Conservation (phyloP, 345 rosid species). For the Raphanus sativus region DNA sequence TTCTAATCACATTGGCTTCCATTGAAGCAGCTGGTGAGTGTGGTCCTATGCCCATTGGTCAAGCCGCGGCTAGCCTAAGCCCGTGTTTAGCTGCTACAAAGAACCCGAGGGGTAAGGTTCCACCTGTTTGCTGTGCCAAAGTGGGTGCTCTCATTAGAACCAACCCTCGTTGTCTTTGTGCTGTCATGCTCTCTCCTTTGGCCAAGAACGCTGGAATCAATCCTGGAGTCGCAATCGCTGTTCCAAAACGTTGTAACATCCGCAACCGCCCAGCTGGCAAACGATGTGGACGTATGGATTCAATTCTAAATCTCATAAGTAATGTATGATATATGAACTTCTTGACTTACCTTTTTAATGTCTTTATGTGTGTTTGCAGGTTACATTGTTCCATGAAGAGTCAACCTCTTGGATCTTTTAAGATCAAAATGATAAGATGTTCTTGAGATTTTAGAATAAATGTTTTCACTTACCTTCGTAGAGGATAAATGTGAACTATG, state of each 20-base stretch:
- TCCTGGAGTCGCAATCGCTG: conserved; percentile 67
- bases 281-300: conserved; percentile 75
- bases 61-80: conserved; percentile 69
- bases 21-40: conserved; percentile 63
- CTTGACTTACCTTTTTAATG: neutral
- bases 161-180: conserved; percentile 76
- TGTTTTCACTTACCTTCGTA: conserved; percentile 29
- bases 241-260: conserved; percentile 85
- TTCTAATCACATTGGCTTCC: conserved; percentile 32
- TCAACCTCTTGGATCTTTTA: neutral
- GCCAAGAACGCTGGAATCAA: conserved; percentile 78
- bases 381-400: conserved; percentile 33
- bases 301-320: neutral
- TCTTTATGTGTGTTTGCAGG: conserved; percentile 6
- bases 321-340: neutral
- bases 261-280: conserved; percentile 67
- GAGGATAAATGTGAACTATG: conserved; percentile 27
- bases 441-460: conserved; percentile 2
- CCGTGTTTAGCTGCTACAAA: conserved; percentile 71
- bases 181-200: conserved; percentile 71
- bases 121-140: conserved; percentile 71
- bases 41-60: conserved; percentile 61
- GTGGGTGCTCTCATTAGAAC: conserved; percentile 60
- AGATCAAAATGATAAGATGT: neutral
- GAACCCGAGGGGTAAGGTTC: conserved; percentile 51